Evolutionary conservation across 345 rosid species (phyloP), one percentile per base, ranked within the genome.

Genomic region (Acer campestre): DNA sequence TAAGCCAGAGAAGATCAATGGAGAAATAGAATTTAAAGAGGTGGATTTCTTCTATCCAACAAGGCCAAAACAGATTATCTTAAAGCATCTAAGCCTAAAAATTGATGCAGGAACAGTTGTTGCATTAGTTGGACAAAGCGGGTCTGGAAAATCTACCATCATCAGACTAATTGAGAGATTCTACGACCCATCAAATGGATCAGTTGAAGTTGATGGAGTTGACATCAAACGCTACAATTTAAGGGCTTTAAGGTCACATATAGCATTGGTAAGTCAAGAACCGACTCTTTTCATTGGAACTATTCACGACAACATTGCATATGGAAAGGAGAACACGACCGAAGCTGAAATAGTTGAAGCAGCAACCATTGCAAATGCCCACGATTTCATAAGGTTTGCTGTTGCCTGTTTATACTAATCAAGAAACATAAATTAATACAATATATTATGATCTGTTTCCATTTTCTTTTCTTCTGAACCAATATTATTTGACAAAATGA

Each of bases 331-430:
- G 22, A 80, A 61, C 23, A 84, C 73, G 17, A 65, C 77, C 0
- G 81, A 82, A 11, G 66, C 76, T 46, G 89, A 86, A 77, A 75
- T 84, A 63, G 79, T 83, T 40, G 85, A 78, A 68, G 76, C 82
- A 14, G 85, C 89, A n/a, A 69, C 75, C 17, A 71, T 80, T 31
- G 86, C 89, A 56, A 86, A 86, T 74, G 86, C 84, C 48, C 79
- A 76, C 17, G 77, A 73, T 25, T 85, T 82, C 48, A 61, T 67
- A 70, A 78, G 80, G 75, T 78, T 77, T 48, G 62, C 10, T 35
- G 38, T 35, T 35, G 38, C 38, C 38, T 35, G 38, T 4, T 35
- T 35, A 35, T 35, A 35, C 38, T 35, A 4, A 1, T 17, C 17
- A 10, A 53, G 59, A 12, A 53, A 53, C 59, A 13, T 17, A 12